Evolutionary conservation across 2,329 filamentous ascomycete species (phyloP), one percentile per base, ranked within the genome.

Genomic region (Tolypocladium album): DNA sequence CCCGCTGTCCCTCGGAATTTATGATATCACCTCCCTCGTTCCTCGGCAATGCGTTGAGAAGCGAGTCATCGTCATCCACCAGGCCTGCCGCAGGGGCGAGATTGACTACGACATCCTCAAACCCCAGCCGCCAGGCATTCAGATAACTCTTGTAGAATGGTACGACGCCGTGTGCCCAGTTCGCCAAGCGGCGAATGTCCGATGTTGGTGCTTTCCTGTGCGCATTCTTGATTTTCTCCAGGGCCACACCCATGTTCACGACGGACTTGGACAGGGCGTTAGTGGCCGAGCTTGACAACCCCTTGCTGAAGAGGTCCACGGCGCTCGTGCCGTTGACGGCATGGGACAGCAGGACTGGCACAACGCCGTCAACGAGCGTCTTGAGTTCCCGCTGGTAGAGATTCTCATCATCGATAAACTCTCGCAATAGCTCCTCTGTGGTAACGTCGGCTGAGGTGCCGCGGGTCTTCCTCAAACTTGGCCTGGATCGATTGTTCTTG

Each of bases 101-200:
- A 70, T 96, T 97, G 67, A 99, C 90, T 57, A 97, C 86, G 24
- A 99, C 85, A 70, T 96, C 92, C 68, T 96, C 89, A 72, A 97
- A 99, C 0, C 94, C 94, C 56, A 97, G 81, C 38, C 92, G 84
- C 94, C 94, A 99, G 9, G 88, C 87, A 68, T 86, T 85, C 39
- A 97, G 80, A 71, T 97, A 99, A 68, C 90, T 87, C 62, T 86
- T 81, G 71, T 99, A 99, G 12, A 93, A 82, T 59, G 87, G 85
- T 55, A 89, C 84, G 0, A 90, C 87, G 24, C 83, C 85, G 60
- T 91, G 84, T 2, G 92, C 88, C 94, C 94, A 99, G 47, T 80
- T 81, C 12, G 95, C 78, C 58, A 99, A 80, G 17, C 83, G 82
- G 60, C 88, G 83, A 1, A 88, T 77, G 64, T 94, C 86, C 27